These are phyloP conservation scores for Rhodomyrtus psidioides DNA, from an alignment of 441 rosid species.

Conservation along the genomic window DNA sequence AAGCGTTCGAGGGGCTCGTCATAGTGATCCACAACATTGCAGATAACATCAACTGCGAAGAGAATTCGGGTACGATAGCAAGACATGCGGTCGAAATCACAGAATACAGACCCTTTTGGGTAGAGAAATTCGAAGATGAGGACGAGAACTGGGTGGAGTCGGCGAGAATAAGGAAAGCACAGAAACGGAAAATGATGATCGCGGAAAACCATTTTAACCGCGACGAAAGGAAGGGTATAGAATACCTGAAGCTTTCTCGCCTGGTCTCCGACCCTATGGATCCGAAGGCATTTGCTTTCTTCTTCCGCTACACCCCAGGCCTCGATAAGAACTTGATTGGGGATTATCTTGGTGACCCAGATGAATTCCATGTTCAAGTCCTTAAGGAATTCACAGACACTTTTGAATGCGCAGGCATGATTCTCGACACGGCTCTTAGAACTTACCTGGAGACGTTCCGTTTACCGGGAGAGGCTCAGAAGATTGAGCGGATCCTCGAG, in stretches of 20 bases:
- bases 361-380: conserved; percentile 59
- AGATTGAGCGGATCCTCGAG: conserved; percentile 77
- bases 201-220: conserved; percentile 72
- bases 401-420: conserved; percentile 70
- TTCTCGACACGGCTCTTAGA: conserved; percentile 71
- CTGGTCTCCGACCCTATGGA: conserved; percentile 59
- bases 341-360: conserved; percentile 86
- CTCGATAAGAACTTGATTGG: conserved; percentile 69
- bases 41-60: conserved; percentile 55
- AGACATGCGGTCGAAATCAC: conserved; percentile 47
- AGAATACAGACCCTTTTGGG: conserved; percentile 71
- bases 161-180: conserved; percentile 58
- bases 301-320: conserved; percentile 62
- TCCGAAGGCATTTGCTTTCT: conserved; percentile 56
- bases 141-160: conserved; percentile 56
- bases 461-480: conserved; percentile 85
- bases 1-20: conserved; percentile 88
- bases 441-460: conserved; percentile 69
- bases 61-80: conserved; percentile 28
- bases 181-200: conserved; percentile 59
- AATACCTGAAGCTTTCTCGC: conserved; percentile 51
- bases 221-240: conserved; percentile 78
- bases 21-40: conserved; percentile 74
- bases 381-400: conserved; percentile 69
- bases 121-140: conserved; percentile 52